Evolutionary conservation across 805 yeast species (phyloP).

Genomic region (Hanseniaspora taiwanica): DNA sequence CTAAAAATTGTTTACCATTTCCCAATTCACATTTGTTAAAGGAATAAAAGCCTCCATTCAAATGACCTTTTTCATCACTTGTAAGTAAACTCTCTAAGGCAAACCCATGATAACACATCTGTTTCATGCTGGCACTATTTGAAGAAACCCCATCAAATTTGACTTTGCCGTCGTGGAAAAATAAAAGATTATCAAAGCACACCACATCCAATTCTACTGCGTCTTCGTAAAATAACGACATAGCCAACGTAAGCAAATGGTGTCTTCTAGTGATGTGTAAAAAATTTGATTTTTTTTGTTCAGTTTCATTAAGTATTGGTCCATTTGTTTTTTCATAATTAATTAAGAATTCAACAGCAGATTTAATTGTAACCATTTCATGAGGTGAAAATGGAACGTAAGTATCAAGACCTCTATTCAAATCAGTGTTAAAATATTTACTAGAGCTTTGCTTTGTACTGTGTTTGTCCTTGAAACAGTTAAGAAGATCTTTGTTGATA

Average conservation of each 20-base stretch:
- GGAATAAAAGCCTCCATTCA: constrained; percentile 6
- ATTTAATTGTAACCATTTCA: neutral
- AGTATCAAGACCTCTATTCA: neutral
- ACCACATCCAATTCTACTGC: neutral
- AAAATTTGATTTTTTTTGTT: neutral
- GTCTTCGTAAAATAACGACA: neutral
- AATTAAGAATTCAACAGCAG: neutral
- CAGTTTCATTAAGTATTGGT: neutral
- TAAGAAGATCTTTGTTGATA: neutral
- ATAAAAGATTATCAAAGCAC: neutral
- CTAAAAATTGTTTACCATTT: constrained; percentile 11
- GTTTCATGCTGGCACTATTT: constrained; percentile 6
- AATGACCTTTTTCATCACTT: neutral
- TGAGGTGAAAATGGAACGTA: neutral
- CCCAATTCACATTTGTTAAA: constrained; percentile 14
- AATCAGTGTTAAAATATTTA: neutral
- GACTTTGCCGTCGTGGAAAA: neutral
- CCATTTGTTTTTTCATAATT: neutral
- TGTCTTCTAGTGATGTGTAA: neutral
- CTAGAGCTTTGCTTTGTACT: neutral
- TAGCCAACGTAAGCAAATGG: neutral
- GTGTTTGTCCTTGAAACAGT: neutral
- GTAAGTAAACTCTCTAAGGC: constrained; percentile 19
- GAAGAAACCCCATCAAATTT: constrained; percentile 9
- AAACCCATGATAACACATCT: constrained; percentile 19